Percentiles rank a stretch among this genome's conserved stretches.
Conservation (phyloP, 2,329 filamentous ascomycete species). For the Penicillium italicum region DNA sequence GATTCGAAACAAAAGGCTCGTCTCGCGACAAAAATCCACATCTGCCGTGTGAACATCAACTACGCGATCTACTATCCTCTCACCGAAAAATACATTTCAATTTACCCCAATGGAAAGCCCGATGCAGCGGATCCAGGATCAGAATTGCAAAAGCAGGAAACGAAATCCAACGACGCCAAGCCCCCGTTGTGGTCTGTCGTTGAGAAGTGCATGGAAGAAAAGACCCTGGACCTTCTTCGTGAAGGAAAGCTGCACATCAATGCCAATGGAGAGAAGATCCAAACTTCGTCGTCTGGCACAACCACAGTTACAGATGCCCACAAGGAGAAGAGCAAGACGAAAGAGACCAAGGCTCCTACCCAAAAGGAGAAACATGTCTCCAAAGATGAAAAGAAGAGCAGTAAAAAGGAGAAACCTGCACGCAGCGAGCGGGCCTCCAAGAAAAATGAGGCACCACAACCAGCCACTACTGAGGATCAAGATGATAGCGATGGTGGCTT, state of each 20-base stretch:
- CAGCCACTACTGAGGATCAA: constrained; percentile 15
- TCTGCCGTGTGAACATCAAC: constrained; percentile 56
- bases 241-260: constrained; percentile 39
- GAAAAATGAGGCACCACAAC: constrained; percentile 9
- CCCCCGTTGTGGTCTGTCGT: constrained; percentile 46
- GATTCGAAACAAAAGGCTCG: constrained; percentile 25
- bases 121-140: constrained; percentile 11
- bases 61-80: constrained; percentile 62
- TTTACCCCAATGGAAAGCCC: constrained; percentile 46
- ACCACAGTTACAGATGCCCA: not conserved
- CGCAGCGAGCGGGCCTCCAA: not conserved
- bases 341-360: not conserved
- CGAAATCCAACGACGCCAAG: constrained; percentile 22
- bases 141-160: constrained; percentile 21
- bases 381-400: constrained; percentile 10
- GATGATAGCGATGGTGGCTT: constrained; percentile 41
- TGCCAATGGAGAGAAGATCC: constrained; percentile 13
- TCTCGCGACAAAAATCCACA: constrained; percentile 42
- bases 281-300: not conserved
- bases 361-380: not conserved
- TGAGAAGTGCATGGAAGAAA: constrained; percentile 44
- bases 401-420: constrained; percentile 8
- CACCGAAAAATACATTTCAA: constrained; percentile 56
- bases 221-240: constrained; percentile 42
- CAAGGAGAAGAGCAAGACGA: constrained; percentile 14